Conservation (phyloP, 1,139 yeast species). For the Suhomyces panamericanus region DNA sequence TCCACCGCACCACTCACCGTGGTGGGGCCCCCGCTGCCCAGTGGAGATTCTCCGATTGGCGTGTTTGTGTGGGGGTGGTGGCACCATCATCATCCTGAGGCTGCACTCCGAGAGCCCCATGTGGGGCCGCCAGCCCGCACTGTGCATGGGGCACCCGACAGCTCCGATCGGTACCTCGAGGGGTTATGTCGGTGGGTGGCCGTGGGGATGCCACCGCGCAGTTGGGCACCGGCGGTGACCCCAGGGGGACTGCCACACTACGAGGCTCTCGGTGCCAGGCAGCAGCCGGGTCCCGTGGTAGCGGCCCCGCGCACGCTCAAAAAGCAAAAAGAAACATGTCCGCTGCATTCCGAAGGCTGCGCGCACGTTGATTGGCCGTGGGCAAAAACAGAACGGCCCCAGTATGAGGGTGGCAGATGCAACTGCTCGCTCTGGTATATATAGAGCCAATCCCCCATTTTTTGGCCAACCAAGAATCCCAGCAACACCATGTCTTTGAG, state of each 20-base stretch:
- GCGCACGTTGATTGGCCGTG: slow-evolving; percentile 12
- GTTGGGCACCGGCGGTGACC: slow-evolving; percentile 1
- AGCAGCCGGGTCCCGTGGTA: slow-evolving; percentile 1
- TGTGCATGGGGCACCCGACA: background rate
- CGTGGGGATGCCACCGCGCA: too few relatives aligned
- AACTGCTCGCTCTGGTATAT: slow-evolving; percentile 12
- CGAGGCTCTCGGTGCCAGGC: background rate
- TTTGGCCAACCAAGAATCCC: slow-evolving; percentile 10
- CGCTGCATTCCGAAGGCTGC: slow-evolving; percentile 11
- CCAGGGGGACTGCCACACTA: background rate
- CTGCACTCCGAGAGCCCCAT: background rate
- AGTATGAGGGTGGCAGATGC: slow-evolving; percentile 4
- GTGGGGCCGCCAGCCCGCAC: background rate
- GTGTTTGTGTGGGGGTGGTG: slow-evolving; percentile 1
- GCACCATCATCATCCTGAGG: background rate
- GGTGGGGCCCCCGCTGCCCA: too few relatives aligned
- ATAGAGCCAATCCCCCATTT: slow-evolving; percentile 16
- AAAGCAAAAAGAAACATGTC: slow-evolving; percentile 12
- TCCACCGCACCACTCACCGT: background rate
- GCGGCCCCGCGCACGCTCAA: slow-evolving; percentile 7
- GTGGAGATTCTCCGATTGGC: background rate
- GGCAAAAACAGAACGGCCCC: slow-evolving; percentile 11
- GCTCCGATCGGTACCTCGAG: too few relatives aligned
- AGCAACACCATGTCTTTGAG: slow-evolving; percentile 34
- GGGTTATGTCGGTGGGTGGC: too few relatives aligned